Evolutionary conservation across 148 eudicot genomes (phyloP), one percentile per base, ranked within the genome.

Genomic region (Talinum fruticosum): DNA sequence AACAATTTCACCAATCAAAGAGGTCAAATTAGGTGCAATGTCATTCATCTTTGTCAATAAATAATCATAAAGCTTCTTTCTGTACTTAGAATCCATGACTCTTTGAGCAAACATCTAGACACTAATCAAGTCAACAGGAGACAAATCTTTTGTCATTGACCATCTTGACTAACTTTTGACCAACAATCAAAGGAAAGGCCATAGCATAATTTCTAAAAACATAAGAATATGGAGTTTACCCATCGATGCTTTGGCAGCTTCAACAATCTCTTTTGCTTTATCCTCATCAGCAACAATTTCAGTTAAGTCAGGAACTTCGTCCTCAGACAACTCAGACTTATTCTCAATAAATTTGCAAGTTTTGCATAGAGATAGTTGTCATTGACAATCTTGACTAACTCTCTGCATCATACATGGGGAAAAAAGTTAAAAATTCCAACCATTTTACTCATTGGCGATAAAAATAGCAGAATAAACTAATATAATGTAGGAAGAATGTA

Each of bases 211-310:
- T 44, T 35, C 23, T 41, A 24, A 37, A 73, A 23, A 0, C 57
- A 49, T 14, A 8, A 44, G 57, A 32, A 6, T 7, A 2, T 30
- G 18, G 47, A 38, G 45, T 23, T 54, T 91, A 91, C 98, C 99
- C 99, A 96, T 96, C 19, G 99, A 93, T 76, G 99, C 97, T 79
- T 96, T 96, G 29, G 97, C 90, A 79, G 99, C 99, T 83, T 96
- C 99, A 45, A 96, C 75, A 34, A 96, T 88, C 86, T 93, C 98
- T 84, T 90, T 96, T 59, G 99, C 99, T 87, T 93, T 96, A 76
- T 96, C 99, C 82, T 96, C 99, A 83, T 96, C 99, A 62, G 96
- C 96, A 75, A 96, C 83, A 62, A 91, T 73, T 65, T 96, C 99
- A 34, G 87, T 91, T 45, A 96, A 82, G 23, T 80, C 93, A 2